Conservation (phyloP, 371 early-diverging fungal species). For the Mucor velutinosus region DNA sequence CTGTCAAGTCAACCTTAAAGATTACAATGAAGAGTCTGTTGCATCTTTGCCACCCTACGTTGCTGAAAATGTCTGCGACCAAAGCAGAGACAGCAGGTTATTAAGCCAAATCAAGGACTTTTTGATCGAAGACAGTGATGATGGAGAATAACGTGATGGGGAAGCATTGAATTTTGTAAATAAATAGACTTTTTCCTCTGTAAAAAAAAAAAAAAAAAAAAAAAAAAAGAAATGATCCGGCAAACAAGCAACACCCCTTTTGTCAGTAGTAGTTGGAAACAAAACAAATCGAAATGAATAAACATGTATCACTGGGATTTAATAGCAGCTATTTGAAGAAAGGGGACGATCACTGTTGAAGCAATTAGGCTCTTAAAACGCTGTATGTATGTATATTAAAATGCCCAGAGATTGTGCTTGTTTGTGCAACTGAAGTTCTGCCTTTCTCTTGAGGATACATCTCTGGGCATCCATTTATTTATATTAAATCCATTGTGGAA, state of each 20-base stretch:
- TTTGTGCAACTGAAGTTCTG: neutral
- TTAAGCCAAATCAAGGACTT: conserved; percentile 61
- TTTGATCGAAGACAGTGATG: conserved; percentile 42
- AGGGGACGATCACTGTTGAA: neutral
- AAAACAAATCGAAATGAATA: neutral
- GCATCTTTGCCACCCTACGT: conserved; percentile 28
- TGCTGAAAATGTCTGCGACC: conserved; percentile 22
- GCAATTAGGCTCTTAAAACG: neutral
- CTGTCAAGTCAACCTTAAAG: conserved; percentile 60
- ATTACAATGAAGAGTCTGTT: conserved; percentile 31
- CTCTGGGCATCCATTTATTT: neutral
- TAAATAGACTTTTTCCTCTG: neutral
- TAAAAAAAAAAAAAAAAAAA: neutral
- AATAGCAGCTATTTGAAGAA: neutral
- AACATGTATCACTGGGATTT: neutral
- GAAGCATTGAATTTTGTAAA: neutral
- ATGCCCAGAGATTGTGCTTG: neutral
- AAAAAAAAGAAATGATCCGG: too few relatives aligned
- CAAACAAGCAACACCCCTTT: neutral
- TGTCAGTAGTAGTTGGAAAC: neutral
- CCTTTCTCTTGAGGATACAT: neutral
- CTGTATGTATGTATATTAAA: neutral
- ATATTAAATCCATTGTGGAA: neutral
- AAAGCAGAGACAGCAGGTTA: conserved; percentile 43
- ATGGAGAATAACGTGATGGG: conserved; percentile 27